Base-by-base conservation (phyloP, 345 rosid genomes). In the Cardamine occulta region DNA sequence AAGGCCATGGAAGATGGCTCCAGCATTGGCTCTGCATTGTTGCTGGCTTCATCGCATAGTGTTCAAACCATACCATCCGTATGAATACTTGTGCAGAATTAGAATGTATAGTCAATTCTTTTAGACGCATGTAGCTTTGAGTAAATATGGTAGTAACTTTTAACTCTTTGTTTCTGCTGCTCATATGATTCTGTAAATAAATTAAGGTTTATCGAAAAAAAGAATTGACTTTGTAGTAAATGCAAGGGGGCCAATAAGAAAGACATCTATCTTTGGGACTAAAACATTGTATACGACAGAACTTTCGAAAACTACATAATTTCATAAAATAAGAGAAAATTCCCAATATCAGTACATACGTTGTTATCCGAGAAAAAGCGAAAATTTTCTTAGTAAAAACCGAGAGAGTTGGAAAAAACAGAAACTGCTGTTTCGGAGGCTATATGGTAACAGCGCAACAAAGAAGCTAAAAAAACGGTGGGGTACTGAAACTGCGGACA, bases 1-100 rank as follows among this genome's bases (percentile, higher is more conserved):
- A 84, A 60, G 74, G 89, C 72, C n/a, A 83, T 82, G 14, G 92
- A 89, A 81, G 99, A 95, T 40, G 97, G 99, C 17, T 85, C 99
- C 2, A 92, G 92, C 66, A 78, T 85, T 2, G 99, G 99, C 67
- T 96, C 97, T 59, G 97, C 99, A 21, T 60, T 67, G 74, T 39
- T 75, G 19, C 26, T 75, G 47, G 79, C 68, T 59, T 75, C 79
- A 4, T 60, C 79, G 1, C 62, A 59, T 8, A 68, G 47, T 14
- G 63, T 75, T 59, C 35, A 47, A 15, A 75, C 79, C 19, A 68
- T 75, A 37, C 40, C 73, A 44, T 37, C 61, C 29, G 4, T 26
- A 39, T 75, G 54, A 75, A 49, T 37, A 58, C 17, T 35, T 48
- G 66, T 28, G n/a, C 55, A 74, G 39, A 34, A 26, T 48, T 51